Evolutionary conservation across 768 basidiomycete genomes (phyloP).

Genomic region (Agaricus bisporus): DNA sequence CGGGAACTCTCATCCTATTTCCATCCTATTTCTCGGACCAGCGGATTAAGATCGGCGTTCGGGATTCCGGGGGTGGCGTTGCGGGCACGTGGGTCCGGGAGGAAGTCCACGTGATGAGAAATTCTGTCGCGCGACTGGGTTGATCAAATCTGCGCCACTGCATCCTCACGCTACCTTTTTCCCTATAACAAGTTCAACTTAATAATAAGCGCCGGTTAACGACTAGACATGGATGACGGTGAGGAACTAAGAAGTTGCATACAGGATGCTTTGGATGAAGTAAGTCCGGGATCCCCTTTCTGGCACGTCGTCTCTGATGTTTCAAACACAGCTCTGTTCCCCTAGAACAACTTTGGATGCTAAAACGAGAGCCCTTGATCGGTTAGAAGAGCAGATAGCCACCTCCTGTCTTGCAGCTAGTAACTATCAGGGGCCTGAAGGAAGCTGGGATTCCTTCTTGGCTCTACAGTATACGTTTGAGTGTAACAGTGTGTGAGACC

Average conservation of each 20-base stretch:
- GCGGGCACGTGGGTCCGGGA: neutral
- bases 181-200: conserved; percentile 13
- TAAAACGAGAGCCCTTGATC: conserved; percentile 49
- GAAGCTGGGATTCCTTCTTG: conserved; percentile 48
- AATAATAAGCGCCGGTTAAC: neutral
- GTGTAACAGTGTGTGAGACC: conserved; percentile 59
- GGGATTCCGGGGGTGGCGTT: neutral
- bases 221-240: conserved; percentile 12
- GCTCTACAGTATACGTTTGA: conserved; percentile 75
- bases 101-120: neutral
- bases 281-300: conserved; percentile 26
- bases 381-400: conserved; percentile 51
- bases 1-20: neutral
- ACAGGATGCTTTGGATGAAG: conserved; percentile 64
- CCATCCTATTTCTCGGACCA: neutral
- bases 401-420: conserved; percentile 32
- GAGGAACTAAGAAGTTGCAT: conserved; percentile 37
- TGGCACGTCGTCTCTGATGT: neutral
- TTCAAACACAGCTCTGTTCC: conserved; percentile 50
- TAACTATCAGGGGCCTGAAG: conserved; percentile 28
- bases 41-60: neutral
- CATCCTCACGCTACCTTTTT: conserved; percentile 1
- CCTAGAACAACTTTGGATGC: conserved; percentile 46
- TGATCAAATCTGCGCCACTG: conserved; percentile 16
- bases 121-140: neutral